Percentiles rank a stretch among this genome's conserved stretches.
Evolutionary conservation across 2,329 filamentous ascomycete species (phyloP).

Genomic region (Exophiala mesophila): DNA sequence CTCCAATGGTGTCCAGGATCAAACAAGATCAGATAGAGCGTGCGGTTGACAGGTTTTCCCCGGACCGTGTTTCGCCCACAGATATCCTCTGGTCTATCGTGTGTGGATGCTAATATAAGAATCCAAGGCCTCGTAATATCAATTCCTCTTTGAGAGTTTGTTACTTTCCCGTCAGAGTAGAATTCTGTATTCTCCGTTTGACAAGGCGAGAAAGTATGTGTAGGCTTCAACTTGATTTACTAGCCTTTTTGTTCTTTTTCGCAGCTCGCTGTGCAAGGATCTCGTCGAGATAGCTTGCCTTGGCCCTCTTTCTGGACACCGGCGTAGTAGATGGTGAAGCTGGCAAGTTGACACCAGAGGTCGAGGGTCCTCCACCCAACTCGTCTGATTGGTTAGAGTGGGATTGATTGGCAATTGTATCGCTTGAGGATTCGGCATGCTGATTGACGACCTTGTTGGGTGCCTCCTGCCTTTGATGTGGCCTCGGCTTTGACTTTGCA

Average conservation of each 20-base stretch:
- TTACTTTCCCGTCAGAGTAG: too few species aligned
- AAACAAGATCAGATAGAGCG: too few species aligned
- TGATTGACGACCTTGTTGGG: neutral
- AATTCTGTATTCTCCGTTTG: neutral
- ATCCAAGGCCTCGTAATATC: too few species aligned
- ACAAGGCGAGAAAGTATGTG: too few species aligned
- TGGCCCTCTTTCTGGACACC: conserved; percentile 15
- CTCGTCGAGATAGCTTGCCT: conserved; percentile 24
- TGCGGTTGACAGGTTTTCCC: too few species aligned
- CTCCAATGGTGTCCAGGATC: too few species aligned
- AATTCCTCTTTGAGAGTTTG: too few species aligned
- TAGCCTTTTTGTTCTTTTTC: conserved; percentile 26
- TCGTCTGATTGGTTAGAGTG: neutral
- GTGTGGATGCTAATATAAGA: too few species aligned
- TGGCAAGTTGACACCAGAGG: too few species aligned
- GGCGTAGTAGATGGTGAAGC: neutral
- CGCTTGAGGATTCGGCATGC: neutral
- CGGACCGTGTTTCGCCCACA: too few species aligned
- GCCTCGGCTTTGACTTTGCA: neutral
- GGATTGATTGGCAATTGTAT: neutral
- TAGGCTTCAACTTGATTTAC: conserved; percentile 10
- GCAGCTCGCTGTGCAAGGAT: conserved; percentile 23
- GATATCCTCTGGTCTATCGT: too few species aligned
- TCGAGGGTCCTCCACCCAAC: neutral
- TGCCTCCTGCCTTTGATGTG: neutral